Evolutionary conservation across 768 basidiomycete species (phyloP).

Genomic region (Rhizopogon rudus): DNA sequence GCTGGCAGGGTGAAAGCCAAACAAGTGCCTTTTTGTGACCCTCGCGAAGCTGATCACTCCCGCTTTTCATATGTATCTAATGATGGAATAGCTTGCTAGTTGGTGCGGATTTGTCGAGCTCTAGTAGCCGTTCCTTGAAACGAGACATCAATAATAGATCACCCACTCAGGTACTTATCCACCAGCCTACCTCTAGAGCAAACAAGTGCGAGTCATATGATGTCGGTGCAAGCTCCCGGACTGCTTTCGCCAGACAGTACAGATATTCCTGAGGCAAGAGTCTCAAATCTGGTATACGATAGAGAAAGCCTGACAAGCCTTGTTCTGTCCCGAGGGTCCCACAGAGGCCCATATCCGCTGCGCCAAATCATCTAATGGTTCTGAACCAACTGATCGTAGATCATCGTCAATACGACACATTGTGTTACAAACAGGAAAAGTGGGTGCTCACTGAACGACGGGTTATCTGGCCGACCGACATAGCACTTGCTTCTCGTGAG

Average conservation of each 20-base stretch:
- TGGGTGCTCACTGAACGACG: conserved; percentile 68
- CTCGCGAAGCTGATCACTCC: too few species aligned
- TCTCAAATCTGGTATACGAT: neutral
- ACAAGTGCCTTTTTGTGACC: too few species aligned
- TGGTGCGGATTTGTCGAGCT: neutral
- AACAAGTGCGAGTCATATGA: conserved; percentile 74
- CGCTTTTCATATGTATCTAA: too few species aligned
- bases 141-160: neutral
- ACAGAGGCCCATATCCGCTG: conserved; percentile 65
- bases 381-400: conserved; percentile 62
- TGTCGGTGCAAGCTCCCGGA: conserved; percentile 68
- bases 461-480: conserved; percentile 82
- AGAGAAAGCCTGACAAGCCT: conserved; percentile 35
- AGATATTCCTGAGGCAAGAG: conserved; percentile 67
- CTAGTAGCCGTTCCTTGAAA: neutral
- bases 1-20: too few species aligned
- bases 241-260: conserved; percentile 67
- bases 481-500: conserved; percentile 52
- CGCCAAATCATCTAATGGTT: conserved; percentile 68
- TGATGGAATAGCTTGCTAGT: neutral
- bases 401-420: neutral
- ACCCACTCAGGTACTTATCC: neutral
- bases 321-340: conserved; percentile 90
- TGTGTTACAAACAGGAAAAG: neutral
- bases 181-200: conserved; percentile 59